Evolutionary conservation across 2,329 filamentous ascomycete species (phyloP).

Genomic region (Emergomyces orientalis): DNA sequence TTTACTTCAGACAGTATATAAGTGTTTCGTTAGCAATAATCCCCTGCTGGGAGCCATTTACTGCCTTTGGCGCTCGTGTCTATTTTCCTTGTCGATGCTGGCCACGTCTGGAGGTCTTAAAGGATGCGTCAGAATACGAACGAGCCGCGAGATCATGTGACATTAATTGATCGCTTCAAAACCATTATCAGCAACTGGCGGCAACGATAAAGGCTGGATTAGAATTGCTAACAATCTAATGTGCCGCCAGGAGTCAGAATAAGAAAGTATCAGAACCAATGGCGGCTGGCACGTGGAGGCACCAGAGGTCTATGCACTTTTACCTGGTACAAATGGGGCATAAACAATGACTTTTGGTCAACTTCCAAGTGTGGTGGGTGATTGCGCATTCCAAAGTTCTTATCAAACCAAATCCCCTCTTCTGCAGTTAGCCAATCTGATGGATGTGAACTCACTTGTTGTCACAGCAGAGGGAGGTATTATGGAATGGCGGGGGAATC

Average conservation of each 20-base stretch:
- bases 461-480: constrained; percentile 44
- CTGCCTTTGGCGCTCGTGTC: background rate
- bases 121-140: constrained; percentile 1
- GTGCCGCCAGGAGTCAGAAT: background rate
- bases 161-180: constrained; percentile 3
- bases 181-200: no score
- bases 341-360: background rate
- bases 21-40: constrained; percentile 16
- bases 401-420: constrained; percentile 29
- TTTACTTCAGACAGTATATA: constrained; percentile 16
- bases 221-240: background rate
- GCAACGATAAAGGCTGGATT: no score
- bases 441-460: constrained; percentile 41
- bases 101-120: background rate
- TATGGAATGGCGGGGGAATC: constrained; percentile 45
- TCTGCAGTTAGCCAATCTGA: constrained; percentile 42
- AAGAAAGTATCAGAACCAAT: background rate
- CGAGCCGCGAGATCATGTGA: constrained; percentile 5
- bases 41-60: constrained; percentile 19
- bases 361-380: constrained; percentile 13
- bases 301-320: background rate
- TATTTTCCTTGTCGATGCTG: background rate
- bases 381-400: constrained; percentile 19
- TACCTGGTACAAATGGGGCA: background rate
- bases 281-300: background rate